Percentiles rank a stretch among this genome's conserved stretches.
Evolutionary conservation across 305 asterid species (phyloP).

Genomic region (Euphrasia arctica): DNA sequence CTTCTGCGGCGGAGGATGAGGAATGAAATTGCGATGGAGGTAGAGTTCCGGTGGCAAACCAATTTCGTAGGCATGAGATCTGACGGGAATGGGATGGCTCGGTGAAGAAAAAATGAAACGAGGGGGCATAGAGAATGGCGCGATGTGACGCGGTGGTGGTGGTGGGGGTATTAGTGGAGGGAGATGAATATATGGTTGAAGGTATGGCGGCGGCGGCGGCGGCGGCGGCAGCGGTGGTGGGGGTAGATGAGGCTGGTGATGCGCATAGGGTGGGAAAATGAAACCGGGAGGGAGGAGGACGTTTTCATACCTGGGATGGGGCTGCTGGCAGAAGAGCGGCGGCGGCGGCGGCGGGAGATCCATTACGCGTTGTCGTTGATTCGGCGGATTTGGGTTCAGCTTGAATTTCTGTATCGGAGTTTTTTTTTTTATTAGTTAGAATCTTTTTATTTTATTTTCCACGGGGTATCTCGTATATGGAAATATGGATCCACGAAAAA

Average conservation of each 20-base stretch:
- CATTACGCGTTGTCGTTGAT: constrained; percentile 31
- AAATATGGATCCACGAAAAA: too few species aligned
- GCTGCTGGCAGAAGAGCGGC: constrained; percentile 24
- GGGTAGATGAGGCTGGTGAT: background rate
- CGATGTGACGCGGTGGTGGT: constrained; percentile 18
- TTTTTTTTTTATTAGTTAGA: too few species aligned
- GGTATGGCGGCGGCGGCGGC: constrained; percentile 29
- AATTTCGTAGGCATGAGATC: constrained; percentile 31
- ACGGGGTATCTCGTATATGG: too few species aligned
- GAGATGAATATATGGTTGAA: constrained; percentile 25
- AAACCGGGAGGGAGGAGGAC: constrained; percentile 34
- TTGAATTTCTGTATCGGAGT: background rate
- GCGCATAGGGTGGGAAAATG: constrained; percentile 14
- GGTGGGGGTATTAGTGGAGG: constrained; percentile 19
- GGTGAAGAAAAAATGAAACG: constrained; percentile 28
- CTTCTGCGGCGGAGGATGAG: constrained; percentile 28
- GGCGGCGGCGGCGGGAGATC: constrained; percentile 42
- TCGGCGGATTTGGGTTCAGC: background rate
- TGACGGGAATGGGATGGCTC: background rate
- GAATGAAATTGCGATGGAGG: constrained; percentile 22
- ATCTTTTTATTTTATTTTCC: background rate
- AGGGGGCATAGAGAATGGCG: constrained; percentile 23
- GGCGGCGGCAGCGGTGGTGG: background rate
- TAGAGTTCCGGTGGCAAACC: constrained; percentile 36
- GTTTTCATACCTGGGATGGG: constrained; percentile 38